Conservation (phyloP, 2,329 filamentous ascomycete genomes). For the Calonectria pseudoreteaudii region DNA sequence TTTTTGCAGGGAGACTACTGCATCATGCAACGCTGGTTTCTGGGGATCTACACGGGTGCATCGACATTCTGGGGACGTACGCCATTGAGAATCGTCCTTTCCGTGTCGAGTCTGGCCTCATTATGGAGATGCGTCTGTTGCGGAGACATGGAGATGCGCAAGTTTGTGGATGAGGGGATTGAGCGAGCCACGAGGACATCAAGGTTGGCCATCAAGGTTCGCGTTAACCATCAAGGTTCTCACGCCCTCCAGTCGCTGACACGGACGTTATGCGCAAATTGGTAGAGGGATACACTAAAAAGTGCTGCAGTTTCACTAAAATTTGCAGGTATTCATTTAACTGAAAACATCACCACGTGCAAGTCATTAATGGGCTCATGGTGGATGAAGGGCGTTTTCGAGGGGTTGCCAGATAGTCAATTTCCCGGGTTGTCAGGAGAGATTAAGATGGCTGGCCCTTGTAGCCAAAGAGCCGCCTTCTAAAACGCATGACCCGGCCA, state of each 20-base stretch:
- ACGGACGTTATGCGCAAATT: background rate
- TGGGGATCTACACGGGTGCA: slow-evolving; percentile 14
- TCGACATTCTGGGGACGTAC: background rate
- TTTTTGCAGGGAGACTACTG: background rate
- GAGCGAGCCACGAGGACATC: slow-evolving; percentile 33
- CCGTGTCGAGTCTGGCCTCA: background rate
- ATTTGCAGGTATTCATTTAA: background rate
- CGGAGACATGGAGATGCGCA: slow-evolving; percentile 11
- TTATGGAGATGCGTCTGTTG: background rate
- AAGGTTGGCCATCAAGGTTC: slow-evolving; percentile 45
- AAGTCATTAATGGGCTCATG: background rate
- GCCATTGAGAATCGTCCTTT: slow-evolving; percentile 12
- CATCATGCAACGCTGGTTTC: slow-evolving; percentile 13
- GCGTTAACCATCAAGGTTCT: slow-evolving; percentile 43
- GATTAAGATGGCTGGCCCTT: background rate
- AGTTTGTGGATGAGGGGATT: slow-evolving; percentile 20
- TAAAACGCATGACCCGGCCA: background rate
- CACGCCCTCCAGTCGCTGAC: slow-evolving; percentile 5
- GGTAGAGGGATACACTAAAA: slow-evolving; percentile 3
- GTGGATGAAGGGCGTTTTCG: background rate
- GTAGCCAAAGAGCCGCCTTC: background rate
- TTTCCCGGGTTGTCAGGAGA: slow-evolving; percentile 7
- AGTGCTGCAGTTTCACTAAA: background rate
- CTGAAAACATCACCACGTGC: background rate
- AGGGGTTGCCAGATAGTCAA: slow-evolving; percentile 16